Evolutionary conservation across 345 rosid genomes (phyloP).

Genomic region (Cardiospermum halicacabum): DNA sequence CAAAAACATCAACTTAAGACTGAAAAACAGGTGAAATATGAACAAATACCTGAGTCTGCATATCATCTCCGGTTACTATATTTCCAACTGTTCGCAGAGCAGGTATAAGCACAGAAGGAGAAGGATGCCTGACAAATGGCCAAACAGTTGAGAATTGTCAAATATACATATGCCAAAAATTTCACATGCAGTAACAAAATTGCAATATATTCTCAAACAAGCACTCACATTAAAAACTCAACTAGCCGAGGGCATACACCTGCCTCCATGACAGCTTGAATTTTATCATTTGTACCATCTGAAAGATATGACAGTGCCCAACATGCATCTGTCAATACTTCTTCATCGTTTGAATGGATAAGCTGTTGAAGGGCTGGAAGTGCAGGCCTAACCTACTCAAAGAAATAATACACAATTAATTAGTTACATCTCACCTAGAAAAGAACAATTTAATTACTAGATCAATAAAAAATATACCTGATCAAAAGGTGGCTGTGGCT

Average conservation of each 20-base stretch:
- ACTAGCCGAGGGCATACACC: slow-evolving; percentile 68
- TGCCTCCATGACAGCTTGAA: slow-evolving; percentile 69
- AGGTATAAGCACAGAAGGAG: slow-evolving; percentile 75
- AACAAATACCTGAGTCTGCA: slow-evolving; percentile 66
- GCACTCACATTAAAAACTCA: slow-evolving; percentile 62
- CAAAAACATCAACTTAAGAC: background rate
- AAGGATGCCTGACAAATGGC: slow-evolving; percentile 44
- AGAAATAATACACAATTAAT: background rate
- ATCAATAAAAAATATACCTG: slow-evolving; percentile 38
- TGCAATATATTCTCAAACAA: background rate
- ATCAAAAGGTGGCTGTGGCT: slow-evolving; percentile 71
- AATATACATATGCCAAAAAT: background rate
- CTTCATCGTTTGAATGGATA: slow-evolving; percentile 70
- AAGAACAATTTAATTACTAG: slow-evolving; percentile 13
- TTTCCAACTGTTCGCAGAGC: slow-evolving; percentile 89
- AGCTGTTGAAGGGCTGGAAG: slow-evolving; percentile 69
- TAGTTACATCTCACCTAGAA: background rate
- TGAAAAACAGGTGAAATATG: background rate
- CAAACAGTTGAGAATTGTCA: background rate
- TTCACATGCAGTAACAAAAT: background rate
- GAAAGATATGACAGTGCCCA: slow-evolving; percentile 87
- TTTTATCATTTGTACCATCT: slow-evolving; percentile 73
- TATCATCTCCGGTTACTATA: slow-evolving; percentile 78
- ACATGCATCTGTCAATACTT: slow-evolving; percentile 82
- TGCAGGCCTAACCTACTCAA: slow-evolving; percentile 59